A percentile compares a stretch with the other conserved stretches of the same genome.
These are phyloP conservation scores for Chlorella ohadii DNA, from an alignment of 139 green algal species.

Conservation along the genomic window DNA sequence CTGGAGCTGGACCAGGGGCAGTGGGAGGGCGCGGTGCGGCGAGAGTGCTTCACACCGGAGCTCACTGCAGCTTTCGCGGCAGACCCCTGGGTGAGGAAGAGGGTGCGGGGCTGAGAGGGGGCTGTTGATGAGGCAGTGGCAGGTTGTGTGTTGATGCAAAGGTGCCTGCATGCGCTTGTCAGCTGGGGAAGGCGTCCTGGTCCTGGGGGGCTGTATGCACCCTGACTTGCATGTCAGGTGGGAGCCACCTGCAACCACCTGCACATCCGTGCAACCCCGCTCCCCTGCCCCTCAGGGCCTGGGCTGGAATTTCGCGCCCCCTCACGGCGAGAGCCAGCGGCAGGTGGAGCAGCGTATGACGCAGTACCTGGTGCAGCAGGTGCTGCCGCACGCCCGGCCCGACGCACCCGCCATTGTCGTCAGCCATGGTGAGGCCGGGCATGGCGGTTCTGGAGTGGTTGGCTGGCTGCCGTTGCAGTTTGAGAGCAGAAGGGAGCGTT, in stretches of 20 bases:
- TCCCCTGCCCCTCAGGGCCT: not conserved
- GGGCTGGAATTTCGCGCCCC: constrained; percentile 27
- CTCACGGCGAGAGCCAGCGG: constrained; percentile 43
- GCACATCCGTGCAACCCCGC: too few species aligned
- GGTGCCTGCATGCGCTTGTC: too few species aligned
- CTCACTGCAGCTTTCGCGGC: constrained; percentile 1
- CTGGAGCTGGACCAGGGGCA: constrained; percentile 49
- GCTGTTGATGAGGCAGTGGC: too few species aligned
- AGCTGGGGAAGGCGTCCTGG: too few species aligned
- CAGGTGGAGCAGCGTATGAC: constrained; percentile 50
- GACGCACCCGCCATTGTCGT: constrained; percentile 19
- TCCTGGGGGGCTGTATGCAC: too few species aligned
- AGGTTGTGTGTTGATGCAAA: too few species aligned
- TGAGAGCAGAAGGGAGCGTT: too few species aligned
- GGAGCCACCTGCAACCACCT: too few species aligned
- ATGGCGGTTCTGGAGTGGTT: not conserved
- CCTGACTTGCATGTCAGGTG: too few species aligned
- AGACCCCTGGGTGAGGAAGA: constrained; percentile 28
- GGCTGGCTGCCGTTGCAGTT: not conserved
- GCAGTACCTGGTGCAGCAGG: constrained; percentile 15
- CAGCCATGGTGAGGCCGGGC: constrained; percentile 14
- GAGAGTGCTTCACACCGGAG: constrained; percentile 23
- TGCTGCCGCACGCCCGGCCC: constrained; percentile 6
- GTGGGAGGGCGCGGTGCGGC: constrained; percentile 30
- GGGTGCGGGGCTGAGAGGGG: too few species aligned